Evolutionary conservation across 352 stramenopile species (phyloP).

Genomic region (Pythium biforme): DNA sequence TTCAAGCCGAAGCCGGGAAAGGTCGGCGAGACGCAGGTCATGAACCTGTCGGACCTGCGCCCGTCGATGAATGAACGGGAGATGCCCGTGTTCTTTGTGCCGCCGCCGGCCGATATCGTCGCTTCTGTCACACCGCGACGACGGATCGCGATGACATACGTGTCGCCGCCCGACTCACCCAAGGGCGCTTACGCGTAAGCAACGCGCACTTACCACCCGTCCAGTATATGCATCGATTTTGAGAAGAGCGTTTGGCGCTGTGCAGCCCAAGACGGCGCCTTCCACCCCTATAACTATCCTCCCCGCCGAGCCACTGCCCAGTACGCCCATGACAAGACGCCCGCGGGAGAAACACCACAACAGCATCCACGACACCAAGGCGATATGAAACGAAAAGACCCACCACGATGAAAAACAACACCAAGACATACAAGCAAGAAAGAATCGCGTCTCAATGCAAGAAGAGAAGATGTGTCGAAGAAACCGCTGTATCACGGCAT

Average conservation of each 20-base stretch:
- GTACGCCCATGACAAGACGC: not conserved
- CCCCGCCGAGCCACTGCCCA: not conserved
- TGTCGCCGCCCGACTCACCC: conserved; percentile 8
- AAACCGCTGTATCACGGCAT: too few relatives aligned
- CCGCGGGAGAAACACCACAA: not conserved
- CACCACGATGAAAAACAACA: too few relatives aligned
- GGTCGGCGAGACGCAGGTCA: conserved; percentile 17
- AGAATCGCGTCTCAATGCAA: not conserved
- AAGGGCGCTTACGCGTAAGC: conserved; percentile 13
- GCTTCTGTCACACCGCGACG: conserved; percentile 33
- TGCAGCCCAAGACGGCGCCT: not conserved
- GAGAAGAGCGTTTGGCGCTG: not conserved
- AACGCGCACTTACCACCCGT: not conserved
- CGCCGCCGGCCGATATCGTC: conserved; percentile 28
- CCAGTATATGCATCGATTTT: conserved; percentile 5
- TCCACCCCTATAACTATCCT: not conserved
- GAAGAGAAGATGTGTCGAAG: too few relatives aligned
- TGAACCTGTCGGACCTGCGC: conserved; percentile 54
- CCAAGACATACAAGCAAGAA: not conserved
- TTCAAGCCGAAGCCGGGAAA: conserved; percentile 50
- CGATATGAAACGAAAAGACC: not conserved
- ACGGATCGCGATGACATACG: conserved; percentile 36
- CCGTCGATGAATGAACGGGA: conserved; percentile 48
- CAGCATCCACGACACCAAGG: not conserved
- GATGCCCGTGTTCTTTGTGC: conserved; percentile 70